Evolutionary conservation across 345 rosid species (phyloP).

Genomic region (Arabis alpina): DNA sequence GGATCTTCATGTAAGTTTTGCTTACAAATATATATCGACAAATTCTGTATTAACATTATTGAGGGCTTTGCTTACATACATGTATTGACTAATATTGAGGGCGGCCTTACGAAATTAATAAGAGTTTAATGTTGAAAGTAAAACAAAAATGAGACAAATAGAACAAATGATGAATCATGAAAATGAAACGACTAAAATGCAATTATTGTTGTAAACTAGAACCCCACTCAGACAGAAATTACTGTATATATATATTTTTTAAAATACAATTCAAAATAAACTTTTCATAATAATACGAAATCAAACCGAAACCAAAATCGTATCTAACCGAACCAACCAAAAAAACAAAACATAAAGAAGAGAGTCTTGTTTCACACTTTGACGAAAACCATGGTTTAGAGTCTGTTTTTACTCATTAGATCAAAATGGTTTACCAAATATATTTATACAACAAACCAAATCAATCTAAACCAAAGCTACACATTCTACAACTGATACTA

Average conservation of each 20-base stretch:
- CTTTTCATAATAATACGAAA: too few species aligned
- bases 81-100: conserved; percentile 10
- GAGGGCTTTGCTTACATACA: background rate
- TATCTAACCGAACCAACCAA: background rate
- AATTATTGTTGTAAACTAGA: background rate
- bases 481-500: too few species aligned
- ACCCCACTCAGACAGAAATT: conserved; percentile 5
- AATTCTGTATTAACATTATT: too few species aligned
- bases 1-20: too few species aligned
- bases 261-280: too few species aligned
- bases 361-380: background rate
- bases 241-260: too few species aligned
- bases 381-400: too few species aligned
- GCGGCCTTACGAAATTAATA: conserved; percentile 1
- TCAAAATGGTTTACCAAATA: too few species aligned
- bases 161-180: conserved; percentile 22
- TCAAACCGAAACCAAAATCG: background rate
- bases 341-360: background rate
- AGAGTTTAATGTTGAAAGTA: background rate
- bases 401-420: too few species aligned
- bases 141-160: conserved; percentile 10
- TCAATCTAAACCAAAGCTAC: too few species aligned
- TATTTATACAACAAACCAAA: too few species aligned
- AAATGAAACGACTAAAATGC: conserved; percentile 11
- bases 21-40: too few species aligned